A percentile compares a stretch with the other conserved stretches of the same genome.
Conservation (phyloP, 2,329 filamentous ascomycete species). For the Alternaria tenuissima region DNA sequence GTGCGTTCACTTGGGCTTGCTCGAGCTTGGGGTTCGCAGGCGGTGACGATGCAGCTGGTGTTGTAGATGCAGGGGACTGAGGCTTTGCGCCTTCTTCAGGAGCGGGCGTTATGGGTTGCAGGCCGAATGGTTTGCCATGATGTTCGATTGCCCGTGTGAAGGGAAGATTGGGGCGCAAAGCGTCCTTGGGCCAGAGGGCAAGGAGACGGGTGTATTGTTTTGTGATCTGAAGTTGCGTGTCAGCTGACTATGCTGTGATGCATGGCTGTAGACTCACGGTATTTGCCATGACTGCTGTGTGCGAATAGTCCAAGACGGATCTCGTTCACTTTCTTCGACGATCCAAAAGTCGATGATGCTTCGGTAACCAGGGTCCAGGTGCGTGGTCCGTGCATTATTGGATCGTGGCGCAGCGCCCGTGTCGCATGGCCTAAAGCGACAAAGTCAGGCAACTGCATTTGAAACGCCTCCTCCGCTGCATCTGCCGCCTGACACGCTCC, state of each 20-base stretch:
- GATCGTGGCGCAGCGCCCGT: slow-evolving; percentile 14
- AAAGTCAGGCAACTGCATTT: slow-evolving; percentile 8
- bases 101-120: slow-evolving; percentile 34
- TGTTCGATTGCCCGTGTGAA: slow-evolving; percentile 56
- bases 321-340: not conserved
- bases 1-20: slow-evolving; percentile 62
- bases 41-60: slow-evolving; percentile 19
- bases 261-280: slow-evolving; percentile 15
- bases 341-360: slow-evolving; percentile 22
- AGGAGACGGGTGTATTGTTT: slow-evolving; percentile 61
- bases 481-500: slow-evolving; percentile 17
- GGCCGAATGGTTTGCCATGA: slow-evolving; percentile 47
- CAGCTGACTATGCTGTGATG: not conserved
- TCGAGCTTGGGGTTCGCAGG: slow-evolving; percentile 44
- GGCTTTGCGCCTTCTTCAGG: slow-evolving; percentile 20
- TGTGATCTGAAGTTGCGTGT: slow-evolving; percentile 37
- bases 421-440: slow-evolving; percentile 9
- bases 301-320: not conserved
- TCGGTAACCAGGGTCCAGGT: slow-evolving; percentile 6
- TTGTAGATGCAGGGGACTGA: slow-evolving; percentile 13
- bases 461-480: slow-evolving; percentile 21
- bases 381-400: slow-evolving; percentile 8
- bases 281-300: slow-evolving; percentile 23
- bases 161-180: slow-evolving; percentile 57
- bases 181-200: slow-evolving; percentile 59